Evolutionary conservation across 345 rosid genomes (phyloP), one percentile per base, ranked within the genome.

Genomic region (Lepidium sativum): DNA sequence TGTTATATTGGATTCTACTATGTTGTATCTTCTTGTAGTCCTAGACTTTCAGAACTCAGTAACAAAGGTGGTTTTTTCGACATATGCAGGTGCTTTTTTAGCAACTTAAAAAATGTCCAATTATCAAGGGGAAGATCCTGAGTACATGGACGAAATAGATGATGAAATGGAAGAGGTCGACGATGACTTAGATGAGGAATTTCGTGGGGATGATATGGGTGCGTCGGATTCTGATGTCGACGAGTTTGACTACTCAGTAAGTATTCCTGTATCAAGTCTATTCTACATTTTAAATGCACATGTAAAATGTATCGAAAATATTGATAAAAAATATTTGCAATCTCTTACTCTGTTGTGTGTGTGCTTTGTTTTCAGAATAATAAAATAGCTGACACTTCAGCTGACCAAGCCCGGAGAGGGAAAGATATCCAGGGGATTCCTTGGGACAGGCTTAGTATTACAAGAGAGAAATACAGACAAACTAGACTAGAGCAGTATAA

Each of bases 371-470:
- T 57, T 40, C 67, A 86, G 87, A 63, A 61, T 45, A 72, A 59
- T 74, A 84, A 78, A 69, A 72, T 74, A n/a, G 73, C 85, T 6
- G 97, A 87, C 63, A 90, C 88, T 25, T 67, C 87, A 10, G 83
- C 97, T 67, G 92, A 80, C 18, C 83, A 90, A 68, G 95, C 95
- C 6, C 75, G 95, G 48, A 76, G 75, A 40, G 95, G 95, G 21
- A 85, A 78, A 73, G 97, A 90, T 50, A 80, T 90, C 53, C 95
- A 89, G 63, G 97, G 97, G 37, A 89, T 89, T 48, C 97, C 95
- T 16, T 89, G 97, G 97, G 89, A 85, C 13, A 82, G 90, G 66
- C 83, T 83, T 59, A 85, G 82, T 71, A 85, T 82, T 65, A 81
- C 87, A 0, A 71, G 95, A 71, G 86, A 82, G 34, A 86, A 84